A percentile compares a stretch with the other conserved stretches of the same genome.
Evolutionary conservation across 106 monocot genomes (phyloP).

Genomic region (Dendrobium huoshanense): DNA sequence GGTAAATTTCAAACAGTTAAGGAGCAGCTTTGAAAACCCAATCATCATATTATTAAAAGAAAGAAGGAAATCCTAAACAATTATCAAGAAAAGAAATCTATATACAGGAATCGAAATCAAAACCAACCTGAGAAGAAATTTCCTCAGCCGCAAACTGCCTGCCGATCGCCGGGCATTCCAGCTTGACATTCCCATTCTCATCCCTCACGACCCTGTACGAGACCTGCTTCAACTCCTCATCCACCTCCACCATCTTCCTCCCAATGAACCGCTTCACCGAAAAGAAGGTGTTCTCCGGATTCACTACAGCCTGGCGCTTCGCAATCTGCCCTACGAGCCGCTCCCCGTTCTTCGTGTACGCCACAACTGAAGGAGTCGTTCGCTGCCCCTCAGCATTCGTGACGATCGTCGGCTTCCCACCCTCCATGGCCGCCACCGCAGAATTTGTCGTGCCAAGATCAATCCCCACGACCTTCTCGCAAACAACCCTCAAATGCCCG

Average conservation of each 20-base stretch:
- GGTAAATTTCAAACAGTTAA: no score
- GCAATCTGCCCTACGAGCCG: slow-evolving; percentile 73
- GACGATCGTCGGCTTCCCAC: slow-evolving; percentile 72
- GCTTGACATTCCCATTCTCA: slow-evolving; percentile 72
- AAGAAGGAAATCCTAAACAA: no score
- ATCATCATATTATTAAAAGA: no score
- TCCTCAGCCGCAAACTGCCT: slow-evolving; percentile 79
- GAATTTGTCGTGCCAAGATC: slow-evolving; percentile 79
- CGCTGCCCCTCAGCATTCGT: slow-evolving; percentile 77
- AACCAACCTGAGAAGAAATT: slow-evolving; percentile 74
- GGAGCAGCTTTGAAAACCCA: no score
- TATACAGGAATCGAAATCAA: no score
- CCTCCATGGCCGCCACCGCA: slow-evolving; percentile 82
- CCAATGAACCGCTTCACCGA: slow-evolving; percentile 78
- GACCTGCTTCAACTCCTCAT: slow-evolving; percentile 72
- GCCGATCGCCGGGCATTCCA: slow-evolving; percentile 65
- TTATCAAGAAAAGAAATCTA: no score
- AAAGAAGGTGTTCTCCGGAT: slow-evolving; percentile 79
- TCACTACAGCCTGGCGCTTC: slow-evolving; percentile 73
- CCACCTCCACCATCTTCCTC: slow-evolving; percentile 65
- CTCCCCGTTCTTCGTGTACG: slow-evolving; percentile 67
- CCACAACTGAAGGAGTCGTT: slow-evolving; percentile 75
- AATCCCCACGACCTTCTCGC: slow-evolving; percentile 76
- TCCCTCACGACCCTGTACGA: slow-evolving; percentile 56
- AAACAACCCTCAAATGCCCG: slow-evolving; percentile 32